These are phyloP conservation scores for Eimeria praecox DNA, from an alignment of 169 alveolate genomes.

Conservation along the genomic window DNA sequence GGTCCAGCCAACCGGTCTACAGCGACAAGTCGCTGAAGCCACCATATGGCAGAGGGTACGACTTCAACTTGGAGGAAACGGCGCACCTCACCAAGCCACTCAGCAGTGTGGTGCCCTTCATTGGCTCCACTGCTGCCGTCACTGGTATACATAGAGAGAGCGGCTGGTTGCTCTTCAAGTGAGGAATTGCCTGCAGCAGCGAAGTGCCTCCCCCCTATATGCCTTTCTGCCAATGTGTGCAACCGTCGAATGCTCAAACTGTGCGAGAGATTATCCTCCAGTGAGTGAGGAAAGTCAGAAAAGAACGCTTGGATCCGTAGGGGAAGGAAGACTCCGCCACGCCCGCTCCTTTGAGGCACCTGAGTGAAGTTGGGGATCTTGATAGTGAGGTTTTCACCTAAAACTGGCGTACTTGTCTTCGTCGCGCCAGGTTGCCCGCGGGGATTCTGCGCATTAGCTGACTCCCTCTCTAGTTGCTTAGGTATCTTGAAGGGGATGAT, in stretches of 20 bases:
- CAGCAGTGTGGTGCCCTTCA: neutral
- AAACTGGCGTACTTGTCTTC: neutral
- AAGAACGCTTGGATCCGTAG: constrained; percentile 9
- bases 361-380: neutral
- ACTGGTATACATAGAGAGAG: neutral
- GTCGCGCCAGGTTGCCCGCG: neutral
- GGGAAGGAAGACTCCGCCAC: constrained; percentile 26
- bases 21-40: constrained; percentile 48
- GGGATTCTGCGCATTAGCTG: neutral
- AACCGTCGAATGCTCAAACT: neutral
- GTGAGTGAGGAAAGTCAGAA: neutral
- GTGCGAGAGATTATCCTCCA: neutral
- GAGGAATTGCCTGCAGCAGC: neutral
- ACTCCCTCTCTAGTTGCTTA: neutral
- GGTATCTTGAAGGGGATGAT: neutral
- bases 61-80: constrained; percentile 47
- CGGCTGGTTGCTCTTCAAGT: neutral
- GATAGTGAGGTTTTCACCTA: neutral
- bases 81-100: neutral
- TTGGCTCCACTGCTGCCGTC: neutral
- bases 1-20: constrained; percentile 20
- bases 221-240: neutral
- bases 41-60: constrained; percentile 65
- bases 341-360: constrained; percentile 28
- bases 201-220: neutral